These are phyloP conservation scores for Ajuga reptans DNA, from an alignment of 305 asterid species.

Conservation along the genomic window DNA sequence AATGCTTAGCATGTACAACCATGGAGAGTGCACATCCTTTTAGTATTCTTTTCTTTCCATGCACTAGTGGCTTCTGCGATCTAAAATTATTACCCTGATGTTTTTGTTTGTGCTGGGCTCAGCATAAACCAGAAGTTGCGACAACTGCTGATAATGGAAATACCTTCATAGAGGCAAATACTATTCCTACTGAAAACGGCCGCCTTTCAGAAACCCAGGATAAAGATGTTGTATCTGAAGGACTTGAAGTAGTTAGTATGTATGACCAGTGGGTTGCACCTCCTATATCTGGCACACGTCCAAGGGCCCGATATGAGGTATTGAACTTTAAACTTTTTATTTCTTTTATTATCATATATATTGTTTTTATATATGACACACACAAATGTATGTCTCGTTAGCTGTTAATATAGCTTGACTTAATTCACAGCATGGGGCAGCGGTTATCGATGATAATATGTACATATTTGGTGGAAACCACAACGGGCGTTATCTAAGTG, in stretches of 20 bases:
- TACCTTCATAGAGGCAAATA: slow-evolving; percentile 40
- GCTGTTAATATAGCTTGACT: slow-evolving; percentile 20
- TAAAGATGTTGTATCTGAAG: slow-evolving; percentile 71
- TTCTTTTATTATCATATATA: slow-evolving; percentile 2
- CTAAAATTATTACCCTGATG: slow-evolving; percentile 16
- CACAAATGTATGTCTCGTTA: background rate
- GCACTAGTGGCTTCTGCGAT: slow-evolving; percentile 11
- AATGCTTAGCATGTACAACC: slow-evolving; percentile 16
- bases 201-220: slow-evolving; percentile 60
- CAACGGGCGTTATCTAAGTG: slow-evolving; percentile 90
- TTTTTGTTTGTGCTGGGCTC: slow-evolving; percentile 24
- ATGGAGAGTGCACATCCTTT: slow-evolving; percentile 9
- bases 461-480: slow-evolving; percentile 92
- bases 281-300: slow-evolving; percentile 63
- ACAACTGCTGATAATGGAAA: slow-evolving; percentile 51
- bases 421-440: slow-evolving; percentile 82
- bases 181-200: slow-evolving; percentile 65
- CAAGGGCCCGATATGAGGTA: slow-evolving; percentile 91
- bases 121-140: slow-evolving; percentile 52
- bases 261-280: slow-evolving; percentile 94
- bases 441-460: slow-evolving; percentile 81
- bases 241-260: slow-evolving; percentile 49
- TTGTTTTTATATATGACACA: background rate
- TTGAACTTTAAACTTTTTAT: slow-evolving; percentile 4
- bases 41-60: slow-evolving; percentile 4